A percentile compares a stretch with the other conserved stretches of the same genome.
Evolutionary conservation across 163 green algal species (phyloP).

Genomic region (Scenedesmus sp.): DNA sequence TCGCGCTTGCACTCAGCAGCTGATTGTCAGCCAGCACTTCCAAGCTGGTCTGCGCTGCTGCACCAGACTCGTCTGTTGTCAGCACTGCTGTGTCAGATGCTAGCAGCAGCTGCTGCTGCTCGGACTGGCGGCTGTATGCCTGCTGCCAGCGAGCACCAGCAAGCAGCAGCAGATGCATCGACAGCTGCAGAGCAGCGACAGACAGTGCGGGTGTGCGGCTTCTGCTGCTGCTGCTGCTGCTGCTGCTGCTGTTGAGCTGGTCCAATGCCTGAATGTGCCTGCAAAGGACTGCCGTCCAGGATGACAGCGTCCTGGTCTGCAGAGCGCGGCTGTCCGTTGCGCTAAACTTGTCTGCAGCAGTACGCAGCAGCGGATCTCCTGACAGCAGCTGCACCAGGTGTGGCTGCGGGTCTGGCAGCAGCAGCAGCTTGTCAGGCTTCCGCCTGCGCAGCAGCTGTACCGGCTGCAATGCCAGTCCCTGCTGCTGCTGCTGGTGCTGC

Average conservation of each 20-base stretch:
- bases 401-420: background rate
- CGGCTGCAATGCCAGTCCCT: background rate
- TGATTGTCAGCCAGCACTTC: background rate
- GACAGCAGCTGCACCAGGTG: background rate
- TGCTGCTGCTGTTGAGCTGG: background rate
- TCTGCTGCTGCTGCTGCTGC: background rate
- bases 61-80: background rate
- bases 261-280: background rate
- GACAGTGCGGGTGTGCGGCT: background rate
- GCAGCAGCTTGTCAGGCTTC: background rate
- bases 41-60: background rate
- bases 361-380: background rate
- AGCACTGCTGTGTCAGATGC: background rate
- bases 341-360: background rate
- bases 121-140: background rate
- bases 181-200: background rate
- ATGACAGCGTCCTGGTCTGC: background rate
- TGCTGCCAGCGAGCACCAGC: background rate
- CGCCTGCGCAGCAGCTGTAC: background rate
- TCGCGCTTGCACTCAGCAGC: background rate
- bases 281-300: background rate
- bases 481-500: background rate
- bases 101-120: background rate
- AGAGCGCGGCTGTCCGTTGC: background rate
- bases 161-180: background rate